phyloP scores from a whole-genome alignment of 2,329 filamentous ascomycete species.

The Knufia petricola region DNA sequence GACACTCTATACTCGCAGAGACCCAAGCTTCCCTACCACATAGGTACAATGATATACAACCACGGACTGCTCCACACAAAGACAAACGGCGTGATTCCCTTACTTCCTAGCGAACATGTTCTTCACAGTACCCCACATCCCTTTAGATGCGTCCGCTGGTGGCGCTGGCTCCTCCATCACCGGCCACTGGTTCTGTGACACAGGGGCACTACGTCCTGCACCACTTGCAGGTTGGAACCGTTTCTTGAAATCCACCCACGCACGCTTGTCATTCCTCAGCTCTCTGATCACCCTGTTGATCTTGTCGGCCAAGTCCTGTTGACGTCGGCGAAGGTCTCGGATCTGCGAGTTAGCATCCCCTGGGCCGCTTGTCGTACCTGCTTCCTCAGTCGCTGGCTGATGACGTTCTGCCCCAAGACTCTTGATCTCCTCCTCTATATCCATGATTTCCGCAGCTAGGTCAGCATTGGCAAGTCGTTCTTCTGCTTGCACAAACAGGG shows the following conservation, averaged over 20 bases:
- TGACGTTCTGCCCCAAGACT: too few relatives aligned
- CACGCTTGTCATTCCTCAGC: neutral
- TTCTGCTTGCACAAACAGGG: neutral
- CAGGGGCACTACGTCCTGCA: too few relatives aligned
- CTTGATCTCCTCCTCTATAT: neutral
- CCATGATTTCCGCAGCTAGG: neutral
- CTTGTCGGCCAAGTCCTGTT: neutral
- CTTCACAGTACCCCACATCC: slow-evolving; percentile 10
- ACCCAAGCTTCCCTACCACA: neutral
- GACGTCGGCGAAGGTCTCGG: neutral
- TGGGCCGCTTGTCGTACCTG: neutral
- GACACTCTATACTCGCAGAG: neutral
- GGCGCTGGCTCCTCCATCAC: neutral
- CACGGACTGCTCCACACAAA: neutral
- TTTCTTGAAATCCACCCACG: neutral
- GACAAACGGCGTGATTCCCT: neutral
- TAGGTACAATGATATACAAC: neutral
- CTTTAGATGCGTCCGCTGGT: neutral
- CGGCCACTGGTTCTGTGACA: too few relatives aligned
- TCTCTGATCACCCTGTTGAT: neutral
- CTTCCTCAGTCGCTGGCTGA: too few relatives aligned
- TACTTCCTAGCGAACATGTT: slow-evolving; percentile 9
- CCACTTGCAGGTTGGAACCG: neutral
- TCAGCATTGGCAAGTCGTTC: neutral
- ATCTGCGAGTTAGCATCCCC: neutral